These are phyloP conservation scores for Phytophthora megakarya DNA, from an alignment of 352 stramenopile genomes.

Conservation along the genomic window DNA sequence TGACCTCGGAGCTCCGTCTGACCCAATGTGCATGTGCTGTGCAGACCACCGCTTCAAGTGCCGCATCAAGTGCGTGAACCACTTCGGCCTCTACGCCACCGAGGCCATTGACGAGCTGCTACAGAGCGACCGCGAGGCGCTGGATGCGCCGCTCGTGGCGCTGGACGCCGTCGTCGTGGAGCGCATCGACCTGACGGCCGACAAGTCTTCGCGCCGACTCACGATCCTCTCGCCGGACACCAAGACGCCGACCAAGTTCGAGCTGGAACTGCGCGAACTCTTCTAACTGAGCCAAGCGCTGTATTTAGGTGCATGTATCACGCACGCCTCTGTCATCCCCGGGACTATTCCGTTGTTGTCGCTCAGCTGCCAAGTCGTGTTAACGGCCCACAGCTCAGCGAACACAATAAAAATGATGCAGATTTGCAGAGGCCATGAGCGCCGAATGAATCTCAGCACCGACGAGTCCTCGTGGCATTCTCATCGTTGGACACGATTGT, in stretches of 20 bases:
- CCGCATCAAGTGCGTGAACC: slow-evolving; percentile 69
- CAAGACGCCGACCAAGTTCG: slow-evolving; percentile 44
- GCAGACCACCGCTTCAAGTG: slow-evolving; percentile 71
- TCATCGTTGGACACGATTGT: slow-evolving; percentile 10
- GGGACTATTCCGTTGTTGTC: slow-evolving; percentile 18
- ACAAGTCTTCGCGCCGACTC: slow-evolving; percentile 58
- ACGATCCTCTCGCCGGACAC: slow-evolving; percentile 49
- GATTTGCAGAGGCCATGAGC: slow-evolving; percentile 8
- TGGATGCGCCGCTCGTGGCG: slow-evolving; percentile 45
- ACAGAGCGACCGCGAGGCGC: slow-evolving; percentile 27
- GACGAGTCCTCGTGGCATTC: background rate
- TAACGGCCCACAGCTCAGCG: slow-evolving; percentile 5
- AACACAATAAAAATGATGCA: slow-evolving; percentile 10
- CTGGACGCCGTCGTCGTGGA: slow-evolving; percentile 77
- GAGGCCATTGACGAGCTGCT: slow-evolving; percentile 66
- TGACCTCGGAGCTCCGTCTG: slow-evolving; percentile 21
- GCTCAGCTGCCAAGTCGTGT: slow-evolving; percentile 10
- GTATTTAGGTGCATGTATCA: background rate
- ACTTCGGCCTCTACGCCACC: slow-evolving; percentile 66
- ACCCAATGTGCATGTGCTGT: slow-evolving; percentile 32
- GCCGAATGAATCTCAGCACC: slow-evolving; percentile 2
- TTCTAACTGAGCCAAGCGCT: slow-evolving; percentile 63
- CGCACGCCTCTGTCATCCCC: background rate
- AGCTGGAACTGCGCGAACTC: slow-evolving; percentile 68
- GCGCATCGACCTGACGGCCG: slow-evolving; percentile 64